Base-by-base conservation (phyloP, 805 yeast genomes). In the Ogataea neopini region DNA sequence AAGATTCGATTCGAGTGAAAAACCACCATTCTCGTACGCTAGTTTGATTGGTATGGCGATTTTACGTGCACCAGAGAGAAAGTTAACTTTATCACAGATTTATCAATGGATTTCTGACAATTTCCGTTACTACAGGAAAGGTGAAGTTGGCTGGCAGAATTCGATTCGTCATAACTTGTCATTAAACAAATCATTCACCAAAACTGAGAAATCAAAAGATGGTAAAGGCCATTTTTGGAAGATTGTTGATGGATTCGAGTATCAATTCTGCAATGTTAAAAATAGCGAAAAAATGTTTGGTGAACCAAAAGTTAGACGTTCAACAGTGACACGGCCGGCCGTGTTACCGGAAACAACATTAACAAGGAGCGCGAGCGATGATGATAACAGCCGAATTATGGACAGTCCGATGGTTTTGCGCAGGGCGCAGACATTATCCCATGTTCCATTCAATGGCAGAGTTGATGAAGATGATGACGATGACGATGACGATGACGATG, bases 81-180 rank as follows among this genome's bases (percentile, higher is more conserved):
- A 84, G 52, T 74, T 90, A 34, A 86, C 95, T 2, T 68, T 86
- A 44, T 77, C 94, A 0, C 96, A 89, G 60, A 94, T 92, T 35
- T 92, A 92, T 70, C 76, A 74, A 57, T 92, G 99, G 99, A 94
- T 92, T 37, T 81, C 94, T 7, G 82, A 81, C 38, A 86, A 95
- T 30, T 92, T 91, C 66, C 79, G 75, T 52, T 92, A 84, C 64
- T 94, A 94, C 68, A 81, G 83, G 53, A 81, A 80, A 53, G 86
- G 87, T 49, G 96, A 89, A 57, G 86, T 88, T 9, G 97, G 97
- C 22, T 92, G 99, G 99, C 97, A 92, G 68, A 92, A 92, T 69
- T 91, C 97, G 28, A 94, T 92, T 53, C 83, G 99, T 52, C 99
- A 92, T 68, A 92, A 94, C 57, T 72, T 92, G 25, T 89, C 97